Conservation (phyloP, 768 basidiomycete species). For the Lactarius sp. region DNA sequence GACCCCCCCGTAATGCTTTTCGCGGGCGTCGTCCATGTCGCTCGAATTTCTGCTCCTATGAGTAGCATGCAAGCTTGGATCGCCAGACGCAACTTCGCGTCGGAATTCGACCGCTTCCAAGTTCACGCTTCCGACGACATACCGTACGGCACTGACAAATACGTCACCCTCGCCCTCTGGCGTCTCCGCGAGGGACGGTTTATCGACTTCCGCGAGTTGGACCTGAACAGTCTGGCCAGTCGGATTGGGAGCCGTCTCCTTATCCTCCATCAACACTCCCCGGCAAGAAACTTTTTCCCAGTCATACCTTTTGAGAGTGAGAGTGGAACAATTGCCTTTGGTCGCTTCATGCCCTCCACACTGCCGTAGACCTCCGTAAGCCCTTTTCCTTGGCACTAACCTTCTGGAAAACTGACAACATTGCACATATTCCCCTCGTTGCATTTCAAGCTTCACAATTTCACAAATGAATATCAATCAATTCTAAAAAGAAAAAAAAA, state of each 20-base stretch:
- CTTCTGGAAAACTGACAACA: not conserved
- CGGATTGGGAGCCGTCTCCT: not conserved
- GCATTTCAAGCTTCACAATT: not conserved
- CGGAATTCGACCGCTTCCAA: slow-evolving; percentile 6
- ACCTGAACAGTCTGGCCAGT: not conserved
- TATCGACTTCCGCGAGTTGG: not conserved
- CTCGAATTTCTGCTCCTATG: not conserved
- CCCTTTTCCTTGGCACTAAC: not conserved
- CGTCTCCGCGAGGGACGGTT: slow-evolving; percentile 2
- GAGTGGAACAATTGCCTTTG: not conserved
- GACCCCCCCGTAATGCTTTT: slow-evolving; percentile 4
- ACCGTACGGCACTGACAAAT: slow-evolving; percentile 3
- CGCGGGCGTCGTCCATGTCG: slow-evolving; percentile 1
- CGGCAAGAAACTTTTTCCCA: not conserved
- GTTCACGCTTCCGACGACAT: not conserved
- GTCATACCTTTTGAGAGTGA: slow-evolving; percentile 2
- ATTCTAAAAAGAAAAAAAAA: too few relatives aligned
- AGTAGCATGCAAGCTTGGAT: not conserved
- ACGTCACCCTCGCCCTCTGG: slow-evolving; percentile 5
- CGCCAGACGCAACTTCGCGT: slow-evolving; percentile 6
- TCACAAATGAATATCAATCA: not conserved
- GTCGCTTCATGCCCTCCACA: not conserved
- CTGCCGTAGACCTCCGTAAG: not conserved
- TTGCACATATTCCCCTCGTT: not conserved
- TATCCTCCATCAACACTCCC: not conserved